Percentiles rank a stretch among this genome's conserved stretches.
phyloP scores from a whole-genome alignment of 108 stramenopile species.

The Fistulifera solaris region DNA sequence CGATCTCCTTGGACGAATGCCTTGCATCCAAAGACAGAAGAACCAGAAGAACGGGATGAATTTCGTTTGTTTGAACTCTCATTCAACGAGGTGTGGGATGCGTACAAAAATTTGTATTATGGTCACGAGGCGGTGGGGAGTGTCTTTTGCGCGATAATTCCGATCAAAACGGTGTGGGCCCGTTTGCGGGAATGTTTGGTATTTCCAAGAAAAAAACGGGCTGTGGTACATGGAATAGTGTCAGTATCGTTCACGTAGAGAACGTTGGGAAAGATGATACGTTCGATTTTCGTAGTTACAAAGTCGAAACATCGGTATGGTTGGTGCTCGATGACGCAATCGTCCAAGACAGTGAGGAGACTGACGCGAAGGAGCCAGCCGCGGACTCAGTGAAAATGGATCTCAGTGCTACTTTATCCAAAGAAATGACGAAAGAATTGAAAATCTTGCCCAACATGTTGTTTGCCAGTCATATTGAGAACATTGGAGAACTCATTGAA shows the following conservation, averaged over 20 bases:
- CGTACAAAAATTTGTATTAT: constrained; percentile 89
- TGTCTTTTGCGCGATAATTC: constrained; percentile 69
- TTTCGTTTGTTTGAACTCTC: constrained; percentile 35
- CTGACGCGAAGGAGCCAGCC: constrained; percentile 1
- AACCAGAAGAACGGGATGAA: constrained; percentile 17
- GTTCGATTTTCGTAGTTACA: constrained; percentile 23
- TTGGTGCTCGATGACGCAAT: constrained; percentile 28
- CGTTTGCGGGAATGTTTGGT: constrained; percentile 55
- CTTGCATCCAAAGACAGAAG: constrained; percentile 17
- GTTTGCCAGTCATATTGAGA: constrained; percentile 64
- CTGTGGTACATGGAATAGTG: constrained; percentile 75
- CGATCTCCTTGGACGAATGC: constrained; percentile 57
- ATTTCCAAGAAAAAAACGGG: constrained; percentile 68
- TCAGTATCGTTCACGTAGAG: constrained; percentile 81
- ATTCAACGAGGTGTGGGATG: constrained; percentile 89
- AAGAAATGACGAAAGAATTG: constrained; percentile 1
- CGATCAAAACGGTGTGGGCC: constrained; percentile 6
- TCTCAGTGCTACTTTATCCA: constrained; percentile 11
- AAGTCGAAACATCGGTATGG: constrained; percentile 80
- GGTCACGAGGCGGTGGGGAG: constrained; percentile 56
- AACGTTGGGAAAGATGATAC: constrained; percentile 1
- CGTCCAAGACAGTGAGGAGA: constrained; percentile 5
- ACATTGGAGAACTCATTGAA: constrained; percentile 91
- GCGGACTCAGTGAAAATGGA: constrained; percentile 4
- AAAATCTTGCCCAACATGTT: constrained; percentile 11